Evolutionary conservation across 129 eudicot species (phyloP), one percentile per base, ranked within the genome.

Genomic region (Mikania micrantha): DNA sequence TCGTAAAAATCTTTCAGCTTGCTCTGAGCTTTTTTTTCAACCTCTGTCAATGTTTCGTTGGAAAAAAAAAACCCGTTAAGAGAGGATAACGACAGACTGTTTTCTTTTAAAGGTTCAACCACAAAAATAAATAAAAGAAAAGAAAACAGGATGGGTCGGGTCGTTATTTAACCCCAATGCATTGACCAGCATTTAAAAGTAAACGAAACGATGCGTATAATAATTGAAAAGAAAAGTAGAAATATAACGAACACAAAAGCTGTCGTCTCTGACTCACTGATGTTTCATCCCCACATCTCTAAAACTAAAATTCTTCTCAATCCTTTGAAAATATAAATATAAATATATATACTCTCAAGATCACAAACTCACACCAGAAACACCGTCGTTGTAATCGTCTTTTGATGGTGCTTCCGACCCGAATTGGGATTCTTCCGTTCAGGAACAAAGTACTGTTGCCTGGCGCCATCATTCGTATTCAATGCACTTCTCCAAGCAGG

Each of bases 401-500:
- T 44, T 67, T 75, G 62, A 75, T 75, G 79, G 79, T 67, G 78
- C 83, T 93, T 41, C 99, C 97, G 17, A 69, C 67, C 71, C 88
- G 97, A 49, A 82, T 94, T 31, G 99, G 95, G 5, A 94, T 94
- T 59, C 90, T 94, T 54, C 97, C 99, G 2, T 94, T 94, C 67
- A 84, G 96, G 70, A 94, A 94, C 88, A 89, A 94, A 66, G 99
- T 89, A 0, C 69, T 94, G 70, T 83, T 94, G 73, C 99, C 99
- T 7, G 99, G 99, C 38, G 96, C 99, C 1, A 86, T 94, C 2
- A 89, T 94, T 77, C 88, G 96, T 12, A 94, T 94, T 81, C 92
- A 93, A 62, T 94, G 99, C 88, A 94, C 96, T 66, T 86, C 97
- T 41, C 84, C 93, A 2, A 86, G 88, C 99, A 94, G 99, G 99